Evolutionary conservation across 305 asterid species (phyloP).

Genomic region (Andrographis paniculata): DNA sequence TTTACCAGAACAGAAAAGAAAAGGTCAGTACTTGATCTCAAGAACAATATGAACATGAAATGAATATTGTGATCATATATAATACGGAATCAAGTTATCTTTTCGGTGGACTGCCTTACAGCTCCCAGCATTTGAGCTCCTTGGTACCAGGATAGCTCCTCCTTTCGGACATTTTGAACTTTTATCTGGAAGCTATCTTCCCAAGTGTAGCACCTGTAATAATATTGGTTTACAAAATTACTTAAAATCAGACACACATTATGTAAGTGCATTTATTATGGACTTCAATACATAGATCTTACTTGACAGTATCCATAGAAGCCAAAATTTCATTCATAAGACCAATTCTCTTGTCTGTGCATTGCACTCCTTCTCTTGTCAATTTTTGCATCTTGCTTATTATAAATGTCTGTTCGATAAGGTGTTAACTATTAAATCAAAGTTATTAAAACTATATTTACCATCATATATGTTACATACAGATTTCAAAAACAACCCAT

Average conservation of each 20-base stretch:
- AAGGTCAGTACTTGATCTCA: background rate
- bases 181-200: conserved; percentile 81
- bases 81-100: conserved; percentile 8
- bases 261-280: background rate
- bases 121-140: conserved; percentile 78
- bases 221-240: background rate
- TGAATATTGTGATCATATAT: background rate
- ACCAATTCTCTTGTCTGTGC: conserved; percentile 86
- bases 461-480: background rate
- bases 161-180: conserved; percentile 77
- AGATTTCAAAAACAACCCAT: background rate
- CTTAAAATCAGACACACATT: background rate
- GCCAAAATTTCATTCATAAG: conserved; percentile 90
- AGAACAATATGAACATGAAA: background rate
- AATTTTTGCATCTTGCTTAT: conserved; percentile 66
- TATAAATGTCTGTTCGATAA: conserved; percentile 36
- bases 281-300: conserved; percentile 22
- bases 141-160: conserved; percentile 85
- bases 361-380: conserved; percentile 80
- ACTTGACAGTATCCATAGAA: conserved; percentile 95
- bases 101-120: conserved; percentile 39
- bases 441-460: conserved; percentile 10
- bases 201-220: conserved; percentile 93
- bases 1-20: background rate
- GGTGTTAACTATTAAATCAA: conserved; percentile 15